Evolutionary conservation across 139 green algal species (phyloP).

Genomic region (Protoeuglena noctilucae): DNA sequence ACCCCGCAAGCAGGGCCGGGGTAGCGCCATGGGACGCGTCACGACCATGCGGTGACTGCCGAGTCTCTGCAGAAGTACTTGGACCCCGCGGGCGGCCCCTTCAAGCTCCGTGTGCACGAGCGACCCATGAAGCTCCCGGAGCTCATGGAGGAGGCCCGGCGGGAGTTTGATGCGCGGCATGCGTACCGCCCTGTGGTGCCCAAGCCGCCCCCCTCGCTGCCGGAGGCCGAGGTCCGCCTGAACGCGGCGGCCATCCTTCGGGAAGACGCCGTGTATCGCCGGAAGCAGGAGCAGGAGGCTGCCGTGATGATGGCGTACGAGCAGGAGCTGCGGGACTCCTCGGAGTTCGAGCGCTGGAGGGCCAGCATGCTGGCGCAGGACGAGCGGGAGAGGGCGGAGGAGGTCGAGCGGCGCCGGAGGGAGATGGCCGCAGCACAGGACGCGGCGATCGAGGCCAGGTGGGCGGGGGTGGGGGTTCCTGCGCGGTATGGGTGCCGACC

Average conservation of each 20-base stretch:
- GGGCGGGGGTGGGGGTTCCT: slow-evolving; percentile 4
- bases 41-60: slow-evolving; percentile 1
- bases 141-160: slow-evolving; percentile 15
- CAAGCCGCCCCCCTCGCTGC: slow-evolving; percentile 17
- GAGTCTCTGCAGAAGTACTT: slow-evolving; percentile 6
- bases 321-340: slow-evolving; percentile 37
- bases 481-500: neutral
- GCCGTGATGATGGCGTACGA: slow-evolving; percentile 41
- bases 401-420: slow-evolving; percentile 27
- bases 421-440: slow-evolving; percentile 31
- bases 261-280: slow-evolving; percentile 53
- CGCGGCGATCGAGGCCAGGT: slow-evolving; percentile 21
- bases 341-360: slow-evolving; percentile 30
- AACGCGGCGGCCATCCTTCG: slow-evolving; percentile 58
- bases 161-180: slow-evolving; percentile 20
- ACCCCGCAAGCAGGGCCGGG: neutral
- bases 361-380: slow-evolving; percentile 1
- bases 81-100: slow-evolving; percentile 15
- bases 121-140: slow-evolving; percentile 41
- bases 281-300: slow-evolving; percentile 49
- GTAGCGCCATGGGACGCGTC: neutral
- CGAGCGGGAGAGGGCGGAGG: neutral
- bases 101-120: slow-evolving; percentile 34
- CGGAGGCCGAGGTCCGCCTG: slow-evolving; percentile 26
- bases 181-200: slow-evolving; percentile 22